Evolutionary conservation across 176 grass and related monocot species (phyloP), one percentile per base, ranked within the genome.

Genomic region (Phoenix dactylifera): DNA sequence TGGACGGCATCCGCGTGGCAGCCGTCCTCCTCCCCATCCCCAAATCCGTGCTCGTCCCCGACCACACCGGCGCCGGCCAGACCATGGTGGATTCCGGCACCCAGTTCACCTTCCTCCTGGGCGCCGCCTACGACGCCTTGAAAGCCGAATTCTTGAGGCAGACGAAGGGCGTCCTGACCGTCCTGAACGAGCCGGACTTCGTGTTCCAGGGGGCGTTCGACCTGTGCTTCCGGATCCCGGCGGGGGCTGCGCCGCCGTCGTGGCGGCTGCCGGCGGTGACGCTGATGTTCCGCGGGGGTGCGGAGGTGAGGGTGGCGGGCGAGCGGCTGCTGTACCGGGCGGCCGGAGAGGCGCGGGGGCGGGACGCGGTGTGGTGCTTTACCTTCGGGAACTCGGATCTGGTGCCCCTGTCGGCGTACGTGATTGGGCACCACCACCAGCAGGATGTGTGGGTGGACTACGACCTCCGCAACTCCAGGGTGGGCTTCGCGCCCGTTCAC

Each of bases 371-470:
- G 52, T 89, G 90, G 90, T 95, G 90, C 77, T 76, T 86, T 15
- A 86, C 82, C 59, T 95, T 95, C 62, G 86, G 90, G 15, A 89
- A 69, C 74, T 79, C 82, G 23, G 90, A 95, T 44, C 68, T 86
- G 79, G 86, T 79, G 12, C 82, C 74, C 28, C 52, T 89, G 29
- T 83, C 77, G 52, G 82, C 82, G 32, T 86, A 78, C 69, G 77
- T 95, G 55, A 95, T 95, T 53, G 86, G 86, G 29, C 86, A 89
- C 79, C 80, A 95, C 74, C 86, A 95, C 82, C 83, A 95, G 76
- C 80, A 89, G 65, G 70, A 95, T 62, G 70, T 85, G 57, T 95
- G 86, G 90, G 90, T 95, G 4, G 82, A 95, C 67, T 95, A 86
- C 69, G 90, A 95, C 63, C 78, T 95, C 15, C 57, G 70, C 60